Evolutionary conservation across 352 stramenopile species (phyloP).

Genomic region (Pelagophyceae sp.): DNA sequence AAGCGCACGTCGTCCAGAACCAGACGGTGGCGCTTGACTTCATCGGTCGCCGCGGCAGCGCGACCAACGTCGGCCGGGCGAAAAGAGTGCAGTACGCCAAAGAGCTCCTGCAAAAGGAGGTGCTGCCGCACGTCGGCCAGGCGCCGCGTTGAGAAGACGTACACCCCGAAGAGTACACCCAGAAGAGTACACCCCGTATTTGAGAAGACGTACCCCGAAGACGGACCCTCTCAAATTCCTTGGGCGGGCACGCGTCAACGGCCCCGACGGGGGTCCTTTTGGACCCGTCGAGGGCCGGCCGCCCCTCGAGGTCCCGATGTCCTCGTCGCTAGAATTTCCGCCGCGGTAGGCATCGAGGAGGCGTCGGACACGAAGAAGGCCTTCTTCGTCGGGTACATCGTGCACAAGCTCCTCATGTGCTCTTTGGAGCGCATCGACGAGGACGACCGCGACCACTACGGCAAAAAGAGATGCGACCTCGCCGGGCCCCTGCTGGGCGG

Average conservation of each 20-base stretch:
- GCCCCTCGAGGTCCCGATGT: too few species aligned
- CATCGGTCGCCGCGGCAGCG: conserved; percentile 85
- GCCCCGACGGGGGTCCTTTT: too few species aligned
- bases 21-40: conserved; percentile 96
- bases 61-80: conserved; percentile 88
- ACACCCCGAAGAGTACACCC: too few species aligned
- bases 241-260: conserved; percentile 93
- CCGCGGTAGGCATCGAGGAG: not conserved
- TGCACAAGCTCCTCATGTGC: conserved; percentile 99
- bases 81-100: conserved; percentile 96
- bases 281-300: too few species aligned
- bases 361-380: conserved; percentile 55
- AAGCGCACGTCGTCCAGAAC: conserved; percentile 96
- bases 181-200: too few species aligned
- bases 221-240: too few species aligned
- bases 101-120: conserved; percentile 97
- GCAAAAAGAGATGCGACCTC: conserved; percentile 98
- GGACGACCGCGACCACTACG: conserved; percentile 99
- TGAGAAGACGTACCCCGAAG: too few species aligned
- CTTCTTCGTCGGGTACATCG: conserved; percentile 97
- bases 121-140: conserved; percentile 96
- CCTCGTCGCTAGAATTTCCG: conserved; percentile 4
- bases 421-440: conserved; percentile 90
- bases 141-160: too few species aligned
- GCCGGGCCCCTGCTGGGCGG: conserved; percentile 90